phyloP scores from a whole-genome alignment of 441 rosid species.

The Populus hybrid region DNA sequence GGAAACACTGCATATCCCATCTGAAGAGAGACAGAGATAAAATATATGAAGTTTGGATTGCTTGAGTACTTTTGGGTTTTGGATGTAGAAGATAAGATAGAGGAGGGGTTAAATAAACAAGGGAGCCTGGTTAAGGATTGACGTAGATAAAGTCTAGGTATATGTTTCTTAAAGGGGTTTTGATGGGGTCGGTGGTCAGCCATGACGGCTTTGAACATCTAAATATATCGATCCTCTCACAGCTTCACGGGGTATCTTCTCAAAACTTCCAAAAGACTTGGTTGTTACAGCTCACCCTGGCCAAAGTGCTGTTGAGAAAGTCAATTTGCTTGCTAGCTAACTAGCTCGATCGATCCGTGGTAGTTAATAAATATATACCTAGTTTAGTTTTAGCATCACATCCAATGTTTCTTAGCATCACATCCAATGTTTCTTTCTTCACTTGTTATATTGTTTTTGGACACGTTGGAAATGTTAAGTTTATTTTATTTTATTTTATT shows the following conservation, averaged over 20 bases:
- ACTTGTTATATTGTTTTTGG: not conserved
- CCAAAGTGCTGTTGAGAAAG: not conserved
- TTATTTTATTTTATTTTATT: not conserved
- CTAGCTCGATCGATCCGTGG: not conserved
- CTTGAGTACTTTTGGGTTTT: not conserved
- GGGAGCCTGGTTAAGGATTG: conserved; percentile 5
- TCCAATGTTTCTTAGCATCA: not conserved
- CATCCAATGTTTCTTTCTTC: not conserved
- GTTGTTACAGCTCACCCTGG: not conserved
- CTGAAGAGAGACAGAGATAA: not conserved
- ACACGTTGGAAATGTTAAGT: not conserved
- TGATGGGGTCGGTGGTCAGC: conserved; percentile 53
- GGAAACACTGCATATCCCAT: conserved; percentile 50
- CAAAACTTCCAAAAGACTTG: not conserved
- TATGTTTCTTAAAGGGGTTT: conserved; percentile 14
- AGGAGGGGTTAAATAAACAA: conserved; percentile 10
- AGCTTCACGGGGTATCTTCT: not conserved
- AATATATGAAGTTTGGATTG: not conserved
- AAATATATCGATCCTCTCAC: not conserved
- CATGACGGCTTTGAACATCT: conserved; percentile 49
- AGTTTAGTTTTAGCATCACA: not conserved
- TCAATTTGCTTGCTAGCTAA: not conserved
- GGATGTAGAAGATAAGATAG: conserved; percentile 4
- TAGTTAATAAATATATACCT: not conserved
- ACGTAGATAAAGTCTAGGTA: conserved; percentile 31